Percentiles rank a stretch among this genome's conserved stretches.
phyloP scores from a whole-genome alignment of 2,329 filamentous ascomycete genomes.

The Ascochyta koolunga region DNA sequence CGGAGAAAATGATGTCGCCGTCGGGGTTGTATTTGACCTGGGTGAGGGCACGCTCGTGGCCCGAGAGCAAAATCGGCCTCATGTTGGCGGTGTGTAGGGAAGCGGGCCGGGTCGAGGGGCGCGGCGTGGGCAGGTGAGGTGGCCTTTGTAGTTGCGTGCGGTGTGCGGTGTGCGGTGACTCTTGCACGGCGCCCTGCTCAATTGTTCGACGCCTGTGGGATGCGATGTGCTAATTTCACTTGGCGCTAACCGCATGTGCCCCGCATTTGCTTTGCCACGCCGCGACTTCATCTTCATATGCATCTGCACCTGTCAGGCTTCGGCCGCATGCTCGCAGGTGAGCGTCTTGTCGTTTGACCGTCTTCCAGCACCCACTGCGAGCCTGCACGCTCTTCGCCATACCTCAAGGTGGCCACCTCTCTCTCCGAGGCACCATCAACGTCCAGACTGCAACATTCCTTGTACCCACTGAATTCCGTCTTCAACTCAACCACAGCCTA shows the following conservation, averaged over 20 bases:
- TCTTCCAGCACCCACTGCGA: too few species aligned
- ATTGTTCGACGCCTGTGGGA: conserved; percentile 5
- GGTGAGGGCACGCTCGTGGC: conserved; percentile 95
- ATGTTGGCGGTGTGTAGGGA: conserved; percentile 61
- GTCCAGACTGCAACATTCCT: too few species aligned
- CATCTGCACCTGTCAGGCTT: not conserved
- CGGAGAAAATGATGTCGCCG: conserved; percentile 95
- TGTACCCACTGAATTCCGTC: too few species aligned
- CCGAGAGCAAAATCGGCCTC: conserved; percentile 94
- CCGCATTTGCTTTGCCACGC: conserved; percentile 5
- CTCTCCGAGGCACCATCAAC: too few species aligned
- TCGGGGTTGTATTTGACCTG: conserved; percentile 87
- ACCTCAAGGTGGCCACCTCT: too few species aligned
- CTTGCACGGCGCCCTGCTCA: conserved; percentile 1
- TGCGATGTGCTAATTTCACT: conserved; percentile 10
- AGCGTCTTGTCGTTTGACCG: too few species aligned
- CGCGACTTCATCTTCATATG: not conserved
- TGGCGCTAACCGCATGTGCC: conserved; percentile 24
- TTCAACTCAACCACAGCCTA: too few species aligned
- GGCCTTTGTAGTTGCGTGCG: conserved; percentile 31
- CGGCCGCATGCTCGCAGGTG: too few species aligned
- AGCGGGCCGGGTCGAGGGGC: conserved; percentile 16
- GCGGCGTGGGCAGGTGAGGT: conserved; percentile 22
- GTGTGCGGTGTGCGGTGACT: conserved; percentile 32
- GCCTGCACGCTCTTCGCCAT: too few species aligned